A percentile compares a stretch with the other conserved stretches of the same genome.
Evolutionary conservation across 2,329 filamentous ascomycete species (phyloP).

Genomic region (Aspergillus fumigatiaffinis): DNA sequence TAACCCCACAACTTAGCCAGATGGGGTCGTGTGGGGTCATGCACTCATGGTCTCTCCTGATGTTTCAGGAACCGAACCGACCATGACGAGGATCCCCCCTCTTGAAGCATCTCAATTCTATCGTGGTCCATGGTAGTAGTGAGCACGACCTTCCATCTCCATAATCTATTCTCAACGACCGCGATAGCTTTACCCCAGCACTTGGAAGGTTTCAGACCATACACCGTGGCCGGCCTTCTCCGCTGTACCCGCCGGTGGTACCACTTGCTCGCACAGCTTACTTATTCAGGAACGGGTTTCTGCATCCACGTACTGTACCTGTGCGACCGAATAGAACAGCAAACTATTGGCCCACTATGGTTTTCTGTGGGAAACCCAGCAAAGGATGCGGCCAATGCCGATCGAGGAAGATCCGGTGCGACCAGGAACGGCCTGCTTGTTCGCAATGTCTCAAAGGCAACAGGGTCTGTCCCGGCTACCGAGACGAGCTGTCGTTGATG

Average conservation of each 20-base stretch:
- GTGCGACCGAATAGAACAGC: background rate
- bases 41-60: background rate
- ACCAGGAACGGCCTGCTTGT: conserved; percentile 58
- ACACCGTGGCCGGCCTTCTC: background rate
- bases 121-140: background rate
- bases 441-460: conserved; percentile 59
- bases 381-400: conserved; percentile 45
- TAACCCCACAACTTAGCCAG: background rate
- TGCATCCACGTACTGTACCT: background rate
- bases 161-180: background rate
- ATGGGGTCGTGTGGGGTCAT: background rate
- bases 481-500: conserved; percentile 61
- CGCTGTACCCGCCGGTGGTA: background rate
- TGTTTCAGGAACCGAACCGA: background rate
- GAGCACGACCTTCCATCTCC: background rate
- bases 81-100: background rate
- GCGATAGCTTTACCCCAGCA: background rate
- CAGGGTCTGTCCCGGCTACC: conserved; percentile 61
- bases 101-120: background rate
- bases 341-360: conserved; percentile 27
- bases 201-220: background rate
- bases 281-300: background rate
- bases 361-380: conserved; percentile 43
- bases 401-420: conserved; percentile 49
- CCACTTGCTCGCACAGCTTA: background rate